Conservation (phyloP, 2,329 filamentous ascomycete species). For the Sporothrix brasiliensis region DNA sequence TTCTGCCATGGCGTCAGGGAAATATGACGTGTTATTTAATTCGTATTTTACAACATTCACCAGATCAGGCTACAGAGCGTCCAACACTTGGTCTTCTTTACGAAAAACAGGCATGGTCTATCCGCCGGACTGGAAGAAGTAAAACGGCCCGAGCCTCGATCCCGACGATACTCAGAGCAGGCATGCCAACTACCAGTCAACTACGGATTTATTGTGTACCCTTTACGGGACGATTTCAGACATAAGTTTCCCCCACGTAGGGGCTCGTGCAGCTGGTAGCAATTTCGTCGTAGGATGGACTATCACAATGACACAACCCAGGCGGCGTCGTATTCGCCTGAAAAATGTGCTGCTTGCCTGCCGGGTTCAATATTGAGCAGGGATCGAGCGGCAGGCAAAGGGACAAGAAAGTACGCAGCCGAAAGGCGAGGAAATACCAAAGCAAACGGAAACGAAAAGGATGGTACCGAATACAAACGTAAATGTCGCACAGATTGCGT, state of each 20-base stretch:
- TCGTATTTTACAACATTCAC: no score
- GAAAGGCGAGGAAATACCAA: no score
- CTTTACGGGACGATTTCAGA: background rate
- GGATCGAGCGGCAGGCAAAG: background rate
- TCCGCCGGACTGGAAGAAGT: background rate
- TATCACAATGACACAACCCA: background rate
- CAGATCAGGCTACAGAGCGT: no score
- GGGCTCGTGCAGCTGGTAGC: no score
- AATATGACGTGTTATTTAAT: no score
- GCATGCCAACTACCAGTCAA: background rate
- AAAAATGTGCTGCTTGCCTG: background rate
- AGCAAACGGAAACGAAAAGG: no score
- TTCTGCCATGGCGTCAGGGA: no score
- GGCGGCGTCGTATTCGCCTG: background rate
- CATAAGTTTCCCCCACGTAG: background rate
- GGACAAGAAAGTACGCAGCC: no score
- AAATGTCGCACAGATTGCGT: no score
- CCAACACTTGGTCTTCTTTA: no score
- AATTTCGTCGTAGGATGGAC: background rate
- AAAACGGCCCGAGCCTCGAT: constrained; percentile 2
- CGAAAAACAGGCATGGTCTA: no score
- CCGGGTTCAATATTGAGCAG: background rate
- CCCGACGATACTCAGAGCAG: background rate
- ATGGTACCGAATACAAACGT: no score
- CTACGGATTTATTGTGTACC: background rate